These are phyloP conservation scores for Licmophora abbreviata DNA, from an alignment of 108 stramenopile genomes.

Conservation along the genomic window DNA sequence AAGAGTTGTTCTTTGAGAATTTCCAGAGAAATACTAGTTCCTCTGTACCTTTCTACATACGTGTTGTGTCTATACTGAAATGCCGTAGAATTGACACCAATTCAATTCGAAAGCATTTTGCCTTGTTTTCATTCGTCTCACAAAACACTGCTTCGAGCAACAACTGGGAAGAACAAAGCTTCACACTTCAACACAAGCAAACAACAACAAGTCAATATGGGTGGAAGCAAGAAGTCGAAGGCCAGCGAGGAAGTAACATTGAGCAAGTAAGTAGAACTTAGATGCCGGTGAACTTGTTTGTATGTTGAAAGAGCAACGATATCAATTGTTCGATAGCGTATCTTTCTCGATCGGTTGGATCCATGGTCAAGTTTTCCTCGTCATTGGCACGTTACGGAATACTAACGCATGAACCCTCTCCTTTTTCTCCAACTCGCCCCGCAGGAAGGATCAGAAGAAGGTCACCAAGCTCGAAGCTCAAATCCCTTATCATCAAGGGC, in stretches of 20 bases:
- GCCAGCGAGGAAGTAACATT: slow-evolving; percentile 51
- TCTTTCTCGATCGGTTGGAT: slow-evolving; percentile 3
- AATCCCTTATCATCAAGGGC: slow-evolving; percentile 80
- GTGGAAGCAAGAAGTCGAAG: slow-evolving; percentile 28
- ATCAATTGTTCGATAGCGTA: slow-evolving; percentile 3
- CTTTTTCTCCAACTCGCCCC: slow-evolving; percentile 6
- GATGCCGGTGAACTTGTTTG: not conserved
- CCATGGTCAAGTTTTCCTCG: slow-evolving; percentile 2
- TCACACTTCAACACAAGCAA: not conserved
- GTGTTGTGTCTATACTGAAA: no score
- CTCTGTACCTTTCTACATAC: no score
- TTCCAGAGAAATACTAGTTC: no score
- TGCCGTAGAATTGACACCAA: no score
- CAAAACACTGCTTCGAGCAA: no score
- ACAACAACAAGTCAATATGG: slow-evolving; percentile 19
- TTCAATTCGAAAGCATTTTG: no score
- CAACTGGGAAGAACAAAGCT: slow-evolving; percentile 1
- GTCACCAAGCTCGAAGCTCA: slow-evolving; percentile 66
- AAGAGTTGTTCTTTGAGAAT: no score
- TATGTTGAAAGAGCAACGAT: slow-evolving; percentile 1
- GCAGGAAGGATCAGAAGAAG: slow-evolving; percentile 83
- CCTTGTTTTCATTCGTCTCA: no score
- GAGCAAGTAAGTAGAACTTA: slow-evolving; percentile 69
- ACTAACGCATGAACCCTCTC: not conserved
- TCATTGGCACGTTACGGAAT: not conserved